Percentiles rank a stretch among this genome's conserved stretches.
phyloP scores from a whole-genome alignment of 305 asterid species.

The Plantago coronopus region DNA sequence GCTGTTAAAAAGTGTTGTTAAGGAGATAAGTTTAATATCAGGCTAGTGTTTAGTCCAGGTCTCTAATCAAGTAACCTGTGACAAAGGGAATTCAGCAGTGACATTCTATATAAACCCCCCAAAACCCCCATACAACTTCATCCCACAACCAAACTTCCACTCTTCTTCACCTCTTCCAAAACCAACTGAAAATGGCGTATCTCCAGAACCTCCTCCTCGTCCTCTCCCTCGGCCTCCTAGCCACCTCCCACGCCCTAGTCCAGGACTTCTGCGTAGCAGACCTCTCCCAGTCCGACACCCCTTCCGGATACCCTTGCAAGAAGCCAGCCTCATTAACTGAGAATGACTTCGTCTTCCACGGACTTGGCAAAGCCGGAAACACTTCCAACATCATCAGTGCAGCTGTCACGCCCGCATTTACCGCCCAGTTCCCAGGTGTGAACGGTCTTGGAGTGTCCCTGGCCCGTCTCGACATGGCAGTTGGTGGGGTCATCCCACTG shows the following conservation, averaged over 20 bases:
- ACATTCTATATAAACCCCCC: constrained; percentile 26
- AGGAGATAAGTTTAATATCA: no score
- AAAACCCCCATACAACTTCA: constrained; percentile 19
- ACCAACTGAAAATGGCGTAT: constrained; percentile 29
- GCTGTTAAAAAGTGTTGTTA: no score
- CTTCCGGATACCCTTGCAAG: constrained; percentile 81
- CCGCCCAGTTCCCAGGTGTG: constrained; percentile 56
- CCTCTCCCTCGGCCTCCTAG: constrained; percentile 32
- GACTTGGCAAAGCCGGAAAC: constrained; percentile 48
- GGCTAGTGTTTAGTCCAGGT: no score
- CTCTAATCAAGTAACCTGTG: not conserved
- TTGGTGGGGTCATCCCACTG: constrained; percentile 72
- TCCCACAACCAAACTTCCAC: constrained; percentile 1
- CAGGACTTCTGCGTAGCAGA: constrained; percentile 82
- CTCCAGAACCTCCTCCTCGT: constrained; percentile 29
- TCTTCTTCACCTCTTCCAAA: not conserved
- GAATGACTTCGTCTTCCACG: constrained; percentile 54
- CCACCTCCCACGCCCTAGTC: constrained; percentile 44
- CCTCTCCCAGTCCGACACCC: constrained; percentile 39
- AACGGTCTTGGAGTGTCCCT: constrained; percentile 67
- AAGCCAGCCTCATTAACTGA: constrained; percentile 36
- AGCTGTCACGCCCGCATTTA: constrained; percentile 59
- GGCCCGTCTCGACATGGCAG: constrained; percentile 60
- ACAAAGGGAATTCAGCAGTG: constrained; percentile 16
- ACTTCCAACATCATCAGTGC: constrained; percentile 61